These are phyloP conservation scores for Penicillium sp. DNA, from an alignment of 2,329 filamentous ascomycete species.

Conservation along the genomic window DNA sequence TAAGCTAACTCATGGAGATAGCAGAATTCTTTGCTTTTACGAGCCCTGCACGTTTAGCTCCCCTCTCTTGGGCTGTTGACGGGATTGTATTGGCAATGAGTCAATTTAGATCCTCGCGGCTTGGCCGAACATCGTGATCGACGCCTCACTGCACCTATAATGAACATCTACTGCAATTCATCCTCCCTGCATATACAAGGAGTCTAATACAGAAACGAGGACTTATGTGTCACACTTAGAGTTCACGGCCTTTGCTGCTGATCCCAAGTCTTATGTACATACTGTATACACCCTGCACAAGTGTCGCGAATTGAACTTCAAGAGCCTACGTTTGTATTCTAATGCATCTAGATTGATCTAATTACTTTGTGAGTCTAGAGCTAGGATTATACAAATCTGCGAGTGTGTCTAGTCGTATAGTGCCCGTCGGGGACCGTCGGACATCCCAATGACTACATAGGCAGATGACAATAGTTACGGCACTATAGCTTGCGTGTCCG, in stretches of 20 bases:
- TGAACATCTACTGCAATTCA: not conserved
- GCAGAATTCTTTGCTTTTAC: not conserved
- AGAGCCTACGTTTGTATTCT: not conserved
- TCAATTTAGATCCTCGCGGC: not conserved
- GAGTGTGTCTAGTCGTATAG: not conserved
- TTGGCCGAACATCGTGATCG: conserved; percentile 1
- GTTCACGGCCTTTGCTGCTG: conserved; percentile 1
- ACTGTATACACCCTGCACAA: not conserved
- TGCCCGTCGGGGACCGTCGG: conserved; percentile 6
- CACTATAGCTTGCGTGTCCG: not conserved
- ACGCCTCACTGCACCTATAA: not conserved
- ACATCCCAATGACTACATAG: not conserved
- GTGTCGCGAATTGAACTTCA: not conserved
- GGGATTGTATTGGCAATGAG: not conserved
- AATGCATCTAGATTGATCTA: not conserved
- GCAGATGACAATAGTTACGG: not conserved
- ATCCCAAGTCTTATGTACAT: not conserved
- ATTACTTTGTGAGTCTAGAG: not conserved
- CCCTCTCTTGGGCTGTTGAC: not conserved
- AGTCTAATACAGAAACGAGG: not conserved
- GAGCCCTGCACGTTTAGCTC: not conserved
- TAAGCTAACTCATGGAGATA: not conserved
- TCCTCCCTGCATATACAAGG: not conserved
- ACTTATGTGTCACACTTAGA: conserved; percentile 3
- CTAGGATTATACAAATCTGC: not conserved